Percentiles rank a stretch among this genome's conserved stretches.
Evolutionary conservation across 2,329 filamentous ascomycete species (phyloP).

Genomic region (Didymella exigua): DNA sequence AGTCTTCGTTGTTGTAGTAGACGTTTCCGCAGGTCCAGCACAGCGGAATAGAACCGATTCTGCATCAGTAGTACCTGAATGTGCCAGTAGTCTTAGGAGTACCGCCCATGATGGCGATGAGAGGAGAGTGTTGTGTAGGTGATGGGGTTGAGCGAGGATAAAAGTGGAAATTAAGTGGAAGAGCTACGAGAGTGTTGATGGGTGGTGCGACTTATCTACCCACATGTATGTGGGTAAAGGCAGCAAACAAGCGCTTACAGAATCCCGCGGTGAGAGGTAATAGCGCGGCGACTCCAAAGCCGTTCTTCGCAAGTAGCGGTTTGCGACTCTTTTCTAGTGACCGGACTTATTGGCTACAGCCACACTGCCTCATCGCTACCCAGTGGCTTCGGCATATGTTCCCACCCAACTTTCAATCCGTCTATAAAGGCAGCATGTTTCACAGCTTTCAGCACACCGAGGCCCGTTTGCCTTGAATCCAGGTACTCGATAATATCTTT

Average conservation of each 20-base stretch:
- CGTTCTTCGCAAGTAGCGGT: too few relatives aligned
- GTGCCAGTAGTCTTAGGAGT: background rate
- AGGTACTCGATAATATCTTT: constrained; percentile 46
- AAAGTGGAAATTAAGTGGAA: background rate
- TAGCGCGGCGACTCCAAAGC: background rate
- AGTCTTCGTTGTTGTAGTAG: background rate
- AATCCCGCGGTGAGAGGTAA: too few relatives aligned
- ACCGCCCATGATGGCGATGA: background rate
- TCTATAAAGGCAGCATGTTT: constrained; percentile 57
- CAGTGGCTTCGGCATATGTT: constrained; percentile 58
- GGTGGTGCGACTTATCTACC: background rate
- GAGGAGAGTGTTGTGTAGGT: background rate
- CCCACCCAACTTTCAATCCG: constrained; percentile 56
- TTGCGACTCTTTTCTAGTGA: background rate
- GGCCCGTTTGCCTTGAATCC: constrained; percentile 53
- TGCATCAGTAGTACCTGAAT: background rate
- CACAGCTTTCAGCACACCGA: constrained; percentile 57
- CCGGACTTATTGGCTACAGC: constrained; percentile 15
- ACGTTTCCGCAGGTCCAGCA: background rate
- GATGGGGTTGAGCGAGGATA: background rate
- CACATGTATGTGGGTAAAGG: background rate
- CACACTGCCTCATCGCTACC: constrained; percentile 56
- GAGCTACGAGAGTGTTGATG: background rate
- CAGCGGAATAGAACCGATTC: background rate
- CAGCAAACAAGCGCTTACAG: background rate